A percentile compares a stretch with the other conserved stretches of the same genome.
Conservation (phyloP, 1,284 basidiomycete genomes). For the Coniferiporia sulphurascens region DNA sequence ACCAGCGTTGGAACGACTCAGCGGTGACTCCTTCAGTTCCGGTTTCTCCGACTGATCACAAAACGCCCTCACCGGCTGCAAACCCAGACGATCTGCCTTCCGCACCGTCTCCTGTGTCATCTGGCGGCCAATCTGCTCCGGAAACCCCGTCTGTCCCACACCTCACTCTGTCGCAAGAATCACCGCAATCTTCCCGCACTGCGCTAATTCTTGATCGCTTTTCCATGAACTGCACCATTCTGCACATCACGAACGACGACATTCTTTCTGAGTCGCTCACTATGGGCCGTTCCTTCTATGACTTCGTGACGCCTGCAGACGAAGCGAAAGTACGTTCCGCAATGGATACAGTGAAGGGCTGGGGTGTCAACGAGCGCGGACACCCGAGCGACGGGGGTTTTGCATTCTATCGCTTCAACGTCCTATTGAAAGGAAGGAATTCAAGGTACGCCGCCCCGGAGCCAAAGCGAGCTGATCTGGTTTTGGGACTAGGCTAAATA, state of each 20-base stretch:
- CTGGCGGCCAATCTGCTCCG: conserved; percentile 6
- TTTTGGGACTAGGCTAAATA: background rate
- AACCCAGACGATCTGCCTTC: background rate
- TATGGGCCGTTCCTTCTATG: conserved; percentile 67
- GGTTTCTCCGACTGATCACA: conserved; percentile 19
- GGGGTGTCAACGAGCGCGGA: conserved; percentile 75
- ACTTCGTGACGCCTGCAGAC: conserved; percentile 59
- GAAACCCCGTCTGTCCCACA: conserved; percentile 13
- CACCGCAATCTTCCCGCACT: conserved; percentile 56
- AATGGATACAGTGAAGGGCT: conserved; percentile 69
- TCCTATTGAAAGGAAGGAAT: conserved; percentile 53
- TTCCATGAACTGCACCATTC: conserved; percentile 52
- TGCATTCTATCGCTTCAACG: conserved; percentile 64
- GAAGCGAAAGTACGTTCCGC: conserved; percentile 60
- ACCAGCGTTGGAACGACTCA: conserved; percentile 67
- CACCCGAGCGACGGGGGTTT: conserved; percentile 78
- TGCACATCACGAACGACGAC: conserved; percentile 68
- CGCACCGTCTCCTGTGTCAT: conserved; percentile 16
- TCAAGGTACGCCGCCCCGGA: conserved; percentile 38
- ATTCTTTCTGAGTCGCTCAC: conserved; percentile 50
- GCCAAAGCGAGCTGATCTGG: background rate
- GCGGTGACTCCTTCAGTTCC: conserved; percentile 54
- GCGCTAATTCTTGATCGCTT: conserved; percentile 74
- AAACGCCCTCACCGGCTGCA: conserved; percentile 21
- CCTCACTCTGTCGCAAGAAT: conserved; percentile 27